phyloP scores from a whole-genome alignment of 306 rosid genomes.

The Quercus ilex region DNA sequence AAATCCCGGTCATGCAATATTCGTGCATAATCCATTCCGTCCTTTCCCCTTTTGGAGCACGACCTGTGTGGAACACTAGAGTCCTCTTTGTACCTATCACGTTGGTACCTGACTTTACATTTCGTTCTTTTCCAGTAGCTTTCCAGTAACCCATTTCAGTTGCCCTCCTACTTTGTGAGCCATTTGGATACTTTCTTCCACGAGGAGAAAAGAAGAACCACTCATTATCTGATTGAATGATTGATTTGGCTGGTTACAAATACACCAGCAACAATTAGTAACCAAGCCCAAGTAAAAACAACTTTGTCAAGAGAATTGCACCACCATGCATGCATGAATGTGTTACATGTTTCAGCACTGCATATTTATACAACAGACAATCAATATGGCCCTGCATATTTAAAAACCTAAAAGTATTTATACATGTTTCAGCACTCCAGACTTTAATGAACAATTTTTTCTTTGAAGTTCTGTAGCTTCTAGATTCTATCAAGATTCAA shows the following conservation, averaged over 20 bases:
- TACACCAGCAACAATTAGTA: constrained; percentile 26
- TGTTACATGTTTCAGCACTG: not conserved
- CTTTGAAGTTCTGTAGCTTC: not conserved
- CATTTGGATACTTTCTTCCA: constrained; percentile 94
- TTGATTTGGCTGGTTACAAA: constrained; percentile 59
- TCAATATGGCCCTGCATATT: not conserved
- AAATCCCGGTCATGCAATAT: constrained; percentile 61
- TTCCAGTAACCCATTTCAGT: constrained; percentile 94
- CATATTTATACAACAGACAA: not conserved
- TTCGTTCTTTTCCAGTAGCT: constrained; percentile 94
- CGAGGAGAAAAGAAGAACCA: constrained; percentile 98
- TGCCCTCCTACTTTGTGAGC: constrained; percentile 85
- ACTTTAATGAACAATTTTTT: not conserved
- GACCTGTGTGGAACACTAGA: constrained; percentile 86
- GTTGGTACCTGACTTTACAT: constrained; percentile 65
- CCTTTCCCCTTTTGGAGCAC: constrained; percentile 94
- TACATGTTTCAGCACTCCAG: not conserved
- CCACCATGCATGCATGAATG: not conserved
- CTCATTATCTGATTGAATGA: constrained; percentile 71
- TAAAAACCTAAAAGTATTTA: not conserved
- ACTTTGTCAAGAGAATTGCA: not conserved
- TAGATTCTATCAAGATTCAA: not conserved
- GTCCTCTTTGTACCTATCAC: constrained; percentile 85
- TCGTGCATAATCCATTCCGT: constrained; percentile 99
- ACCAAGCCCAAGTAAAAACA: not conserved